These are phyloP conservation scores for Begonia fuchsioides DNA, from an alignment of 306 rosid genomes.

Conservation along the genomic window DNA sequence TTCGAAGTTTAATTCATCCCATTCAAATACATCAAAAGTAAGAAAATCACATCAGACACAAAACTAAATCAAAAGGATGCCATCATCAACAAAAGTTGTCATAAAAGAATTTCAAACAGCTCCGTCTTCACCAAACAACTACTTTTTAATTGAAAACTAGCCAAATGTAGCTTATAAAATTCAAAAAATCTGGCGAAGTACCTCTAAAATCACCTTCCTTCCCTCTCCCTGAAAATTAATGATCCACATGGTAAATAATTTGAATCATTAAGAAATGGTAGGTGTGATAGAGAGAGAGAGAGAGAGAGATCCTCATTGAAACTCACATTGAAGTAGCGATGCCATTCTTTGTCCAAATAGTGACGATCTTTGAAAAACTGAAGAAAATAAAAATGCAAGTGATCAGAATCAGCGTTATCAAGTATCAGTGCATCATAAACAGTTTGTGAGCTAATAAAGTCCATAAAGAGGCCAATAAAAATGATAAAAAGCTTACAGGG, in stretches of 20 bases:
- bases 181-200: slow-evolving; percentile 6
- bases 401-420: slow-evolving; percentile 4
- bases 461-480: too few relatives aligned
- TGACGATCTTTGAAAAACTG: slow-evolving; percentile 91
- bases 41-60: too few relatives aligned
- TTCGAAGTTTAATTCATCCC: too few relatives aligned
- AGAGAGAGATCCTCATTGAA: neutral
- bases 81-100: too few relatives aligned
- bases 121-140: too few relatives aligned
- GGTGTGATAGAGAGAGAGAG: neutral
- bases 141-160: too few relatives aligned
- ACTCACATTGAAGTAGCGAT: slow-evolving; percentile 72
- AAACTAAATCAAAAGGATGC: too few relatives aligned
- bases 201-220: slow-evolving; percentile 72
- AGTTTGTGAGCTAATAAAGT: too few relatives aligned
- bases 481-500: too few relatives aligned
- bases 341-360: slow-evolving; percentile 96
- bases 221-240: slow-evolving; percentile 40
- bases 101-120: too few relatives aligned
- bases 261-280: too few relatives aligned
- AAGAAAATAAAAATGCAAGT: slow-evolving; percentile 2
- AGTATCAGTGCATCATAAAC: slow-evolving; percentile 3
- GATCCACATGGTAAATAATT: neutral
- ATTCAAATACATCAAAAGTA: too few relatives aligned
- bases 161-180: neutral